Evolutionary conservation across 768 basidiomycete species (phyloP), one percentile per base, ranked within the genome.

Genomic region (Amanita polypyramis): DNA sequence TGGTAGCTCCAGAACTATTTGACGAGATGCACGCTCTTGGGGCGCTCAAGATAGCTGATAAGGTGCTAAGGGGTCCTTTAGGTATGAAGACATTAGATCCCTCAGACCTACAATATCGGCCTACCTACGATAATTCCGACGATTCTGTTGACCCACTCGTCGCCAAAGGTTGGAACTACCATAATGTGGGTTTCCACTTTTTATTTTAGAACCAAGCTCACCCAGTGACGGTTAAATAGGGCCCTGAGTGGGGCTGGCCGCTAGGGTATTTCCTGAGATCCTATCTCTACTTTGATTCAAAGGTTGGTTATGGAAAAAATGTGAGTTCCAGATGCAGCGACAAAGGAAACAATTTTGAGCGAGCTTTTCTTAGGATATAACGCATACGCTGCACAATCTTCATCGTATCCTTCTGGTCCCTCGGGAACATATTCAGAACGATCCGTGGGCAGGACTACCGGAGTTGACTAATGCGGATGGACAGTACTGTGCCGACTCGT

Each of bases 1-100:
- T 85, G 2, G 93, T 98, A 38, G 96, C 96, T 1, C 95, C 95
- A 7, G 96, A 98, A 62, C 65, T 99, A 39, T 99, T 98, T 64
- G 77, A 91, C 45, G 76, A 77, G 7, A 62, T 74, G 44, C 85
- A 86, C 60, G 96, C 91, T 0, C 70, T 97, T 15, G 76, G 69
- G 3, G 89, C 92, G 0, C 69, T 98, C 32, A 73, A 76, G 52
- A 65, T 93, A n/a, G 85, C 85, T 1, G 92, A 95, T 61, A 62
- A 82, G 55, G 71, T 82, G 34, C 72, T 99, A 21, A 77, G 87
- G n/a, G 79, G 79, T 1, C 94, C 95, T 1, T 70, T 98, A 51
- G 96, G 96, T 1, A 95, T 98, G 89, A 96, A 85, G 73, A 98
- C 96, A 0, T 68, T 99, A 50, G 96, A 98, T 60, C 80, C 93